Percentiles rank a stretch among this genome's conserved stretches.
phyloP scores from a whole-genome alignment of 345 rosid genomes.

The Hibiscus mutabilis region DNA sequence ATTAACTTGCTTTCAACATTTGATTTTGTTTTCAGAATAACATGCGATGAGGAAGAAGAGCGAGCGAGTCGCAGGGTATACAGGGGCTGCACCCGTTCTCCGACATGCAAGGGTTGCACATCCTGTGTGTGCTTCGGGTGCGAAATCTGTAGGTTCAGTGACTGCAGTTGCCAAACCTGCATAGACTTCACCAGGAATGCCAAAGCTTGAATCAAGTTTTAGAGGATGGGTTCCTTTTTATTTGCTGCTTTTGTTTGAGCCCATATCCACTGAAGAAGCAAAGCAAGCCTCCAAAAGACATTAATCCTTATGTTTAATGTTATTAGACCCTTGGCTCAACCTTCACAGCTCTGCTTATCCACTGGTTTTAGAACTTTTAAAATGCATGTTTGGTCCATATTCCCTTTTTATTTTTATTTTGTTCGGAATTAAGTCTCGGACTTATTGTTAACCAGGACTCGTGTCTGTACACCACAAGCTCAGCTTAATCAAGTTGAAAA shows the following conservation, averaged over 20 bases:
- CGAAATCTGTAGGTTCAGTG: conserved; percentile 72
- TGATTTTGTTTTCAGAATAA: conserved; percentile 35
- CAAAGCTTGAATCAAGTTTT: conserved; percentile 26
- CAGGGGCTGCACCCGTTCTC: conserved; percentile 74
- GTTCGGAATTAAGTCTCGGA: too few relatives aligned
- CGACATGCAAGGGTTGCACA: conserved; percentile 90
- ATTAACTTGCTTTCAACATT: conserved; percentile 4
- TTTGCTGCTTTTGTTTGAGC: background rate
- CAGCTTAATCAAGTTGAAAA: too few relatives aligned
- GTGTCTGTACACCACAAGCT: too few relatives aligned
- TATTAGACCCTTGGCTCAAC: background rate
- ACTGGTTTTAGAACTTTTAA: background rate
- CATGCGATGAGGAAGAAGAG: conserved; percentile 64
- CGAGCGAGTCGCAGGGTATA: conserved; percentile 81
- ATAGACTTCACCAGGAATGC: conserved; percentile 69
- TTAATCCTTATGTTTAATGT: background rate
- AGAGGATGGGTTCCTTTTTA: background rate
- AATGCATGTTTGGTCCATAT: background rate
- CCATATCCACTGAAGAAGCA: background rate
- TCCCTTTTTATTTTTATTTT: background rate
- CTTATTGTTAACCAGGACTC: too few relatives aligned
- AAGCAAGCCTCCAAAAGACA: background rate
- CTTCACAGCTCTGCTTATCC: background rate
- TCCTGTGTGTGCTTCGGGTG: conserved; percentile 97
- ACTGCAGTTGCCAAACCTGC: conserved; percentile 96